Conservation (phyloP, 495 filamentous ascomycete species). For the Hypoxylon rickii region DNA sequence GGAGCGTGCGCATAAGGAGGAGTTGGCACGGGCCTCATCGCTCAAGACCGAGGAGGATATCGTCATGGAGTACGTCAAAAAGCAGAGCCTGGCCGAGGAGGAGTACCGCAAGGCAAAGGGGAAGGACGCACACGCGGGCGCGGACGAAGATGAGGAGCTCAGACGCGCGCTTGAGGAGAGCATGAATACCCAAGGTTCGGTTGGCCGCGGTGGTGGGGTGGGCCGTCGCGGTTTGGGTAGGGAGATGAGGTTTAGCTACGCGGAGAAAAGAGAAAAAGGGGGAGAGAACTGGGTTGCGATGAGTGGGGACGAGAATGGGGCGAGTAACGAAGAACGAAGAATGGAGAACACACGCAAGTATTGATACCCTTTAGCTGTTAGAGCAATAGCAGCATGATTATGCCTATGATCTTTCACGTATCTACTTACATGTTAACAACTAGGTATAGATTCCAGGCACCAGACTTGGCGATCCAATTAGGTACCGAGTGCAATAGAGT, state of each 20-base stretch:
- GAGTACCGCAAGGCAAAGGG: conserved; percentile 46
- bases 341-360: conserved; percentile 6
- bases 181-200: conserved; percentile 34
- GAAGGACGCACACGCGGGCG: conserved; percentile 5
- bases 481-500: no score
- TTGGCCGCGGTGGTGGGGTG: conserved; percentile 23
- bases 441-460: no score
- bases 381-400: background rate
- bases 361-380: conserved; percentile 5
- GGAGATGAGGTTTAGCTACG: background rate
- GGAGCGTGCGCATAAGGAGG: conserved; percentile 43
- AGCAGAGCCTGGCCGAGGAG: conserved; percentile 73
- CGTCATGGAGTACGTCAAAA: conserved; percentile 76
- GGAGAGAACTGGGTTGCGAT: background rate
- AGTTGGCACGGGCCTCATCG: conserved; percentile 47
- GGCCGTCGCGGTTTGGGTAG: conserved; percentile 28
- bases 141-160: conserved; percentile 51
- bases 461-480: no score
- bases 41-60: conserved; percentile 69
- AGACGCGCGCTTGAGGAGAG: conserved; percentile 54
- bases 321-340: background rate
- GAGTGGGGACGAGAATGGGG: background rate
- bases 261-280: background rate
- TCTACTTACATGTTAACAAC: no score
- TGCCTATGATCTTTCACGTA: background rate